Base-by-base conservation (phyloP, 2,329 filamentous ascomycete species). In the Neonectria coccinea region DNA sequence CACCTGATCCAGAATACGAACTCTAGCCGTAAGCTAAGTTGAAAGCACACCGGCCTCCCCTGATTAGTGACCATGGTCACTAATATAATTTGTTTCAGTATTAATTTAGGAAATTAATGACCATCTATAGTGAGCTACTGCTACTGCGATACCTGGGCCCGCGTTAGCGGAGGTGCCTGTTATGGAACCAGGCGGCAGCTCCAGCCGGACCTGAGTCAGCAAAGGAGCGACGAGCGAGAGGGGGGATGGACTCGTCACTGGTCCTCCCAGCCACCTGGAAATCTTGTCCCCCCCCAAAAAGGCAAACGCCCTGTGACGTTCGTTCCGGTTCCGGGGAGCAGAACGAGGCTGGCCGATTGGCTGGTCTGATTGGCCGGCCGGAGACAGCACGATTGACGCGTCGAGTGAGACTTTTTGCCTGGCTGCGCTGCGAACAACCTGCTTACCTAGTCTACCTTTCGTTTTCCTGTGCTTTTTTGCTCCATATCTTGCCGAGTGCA, bases 341-440 rank as follows among this genome's bases (percentile, higher is more conserved):
- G 25, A 1, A 58, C 31, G 36, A 55, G 27, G 52, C 25, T 39
- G 36, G 53, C 54, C 41, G 50, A 62, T 63, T 63, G 60, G 44
- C 18, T 41, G 41, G 14, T 44, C 14, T 58, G 59, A 59, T 63
- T 63, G 60, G 60, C 16, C 33, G 18, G 36, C 18, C 11, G 22
- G 42, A n/a, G 25, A 29, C 44, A 20, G 47, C 22, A 58, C 47
- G 54, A 54, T 62, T 48, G 60, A 62, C 60, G 54, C 60, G 54
- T 48, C 41, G 39, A 29, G 41, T 45, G 59, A 39, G 36, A 39
- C 36, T 39, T 16, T 16, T 39, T 16, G 50, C 16, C 31, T n/a
- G 45, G 29, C 25, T 29, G 11, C 45, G 25, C 25, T 29, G 11
- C 45, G 25, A 48, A 29, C 18, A 31, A 29, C 18, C 59, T 55